Evolutionary conservation across 129 eudicot genomes (phyloP), one percentile per base, ranked within the genome.

Genomic region (Artemisia annua): DNA sequence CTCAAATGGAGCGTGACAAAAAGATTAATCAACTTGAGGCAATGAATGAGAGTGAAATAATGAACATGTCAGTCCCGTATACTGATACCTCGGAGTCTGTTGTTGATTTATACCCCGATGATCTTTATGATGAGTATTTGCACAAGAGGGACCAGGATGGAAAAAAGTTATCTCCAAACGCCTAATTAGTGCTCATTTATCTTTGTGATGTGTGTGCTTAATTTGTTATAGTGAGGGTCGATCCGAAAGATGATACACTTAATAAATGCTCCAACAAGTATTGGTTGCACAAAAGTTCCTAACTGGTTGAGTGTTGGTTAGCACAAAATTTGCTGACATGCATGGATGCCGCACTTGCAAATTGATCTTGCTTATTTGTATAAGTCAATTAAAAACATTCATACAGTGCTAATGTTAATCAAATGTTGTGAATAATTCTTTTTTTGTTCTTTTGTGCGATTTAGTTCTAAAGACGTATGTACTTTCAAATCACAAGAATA

Each of bases 61-160:
- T 26, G 67, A 78, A 84, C 53, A 77, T 75, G 63, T 87, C 84
- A 14, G 35, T 48, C 19, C 84, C 82, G 0, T 70, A 81, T 61
- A 84, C 87, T 5, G 80, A 64, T 50, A 79, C 92, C 19, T 71
- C 84, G 1, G 62, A 73, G 49, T 66, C 81, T 11, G 66, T 75
- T 10, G 74, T 39, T 28, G 90, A 82, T 82, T 66, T 85, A 2
- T 82, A 85, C 39, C 90, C 90, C 0, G 16, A 69, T 28, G 48
- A 57, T 11, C 26, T 64, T 14, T 13, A 79, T 60, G 63, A 78
- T 16, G 81, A 85, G 9, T 85, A 85, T 78, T 50, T 75, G 73
- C 72, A 75, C 35, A 68, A 82, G 26, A 20, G 72, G 56, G 39
- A 43, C 14, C 15, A 2, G 39, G 66, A 74, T 39, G 13, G 13